Percentiles rank a stretch among this genome's conserved stretches.
Evolutionary conservation across 805 yeast species (phyloP).

Genomic region (Zygosaccharomyces lentus): DNA sequence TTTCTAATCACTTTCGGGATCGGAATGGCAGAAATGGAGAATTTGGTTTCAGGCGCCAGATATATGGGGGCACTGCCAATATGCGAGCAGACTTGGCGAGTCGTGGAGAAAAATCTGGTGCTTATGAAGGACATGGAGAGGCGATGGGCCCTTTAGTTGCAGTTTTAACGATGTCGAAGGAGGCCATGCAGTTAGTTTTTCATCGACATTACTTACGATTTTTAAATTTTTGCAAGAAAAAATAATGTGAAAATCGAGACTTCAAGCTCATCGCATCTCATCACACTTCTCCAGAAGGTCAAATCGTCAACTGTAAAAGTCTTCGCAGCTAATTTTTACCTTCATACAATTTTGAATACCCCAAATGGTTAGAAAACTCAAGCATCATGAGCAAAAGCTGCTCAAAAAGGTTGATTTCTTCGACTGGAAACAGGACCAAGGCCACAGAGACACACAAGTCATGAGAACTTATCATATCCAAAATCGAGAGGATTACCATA

Average conservation of each 20-base stretch:
- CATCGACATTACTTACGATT: background rate
- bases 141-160: background rate
- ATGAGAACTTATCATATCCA: constrained; percentile 93
- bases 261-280: constrained; percentile 19
- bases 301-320: background rate
- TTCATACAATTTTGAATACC: too few relatives aligned
- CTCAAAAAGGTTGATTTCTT: constrained; percentile 93
- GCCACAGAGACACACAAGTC: constrained; percentile 93
- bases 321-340: background rate
- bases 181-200: background rate
- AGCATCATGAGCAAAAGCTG: constrained; percentile 92
- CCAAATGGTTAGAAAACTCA: constrained; percentile 77
- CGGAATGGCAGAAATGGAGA: constrained; percentile 40
- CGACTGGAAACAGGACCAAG: constrained; percentile 95
- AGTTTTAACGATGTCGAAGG: background rate
- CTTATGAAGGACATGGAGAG: constrained; percentile 8
- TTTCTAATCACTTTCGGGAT: constrained; percentile 59
- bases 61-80: constrained; percentile 78
- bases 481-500: constrained; percentile 92
- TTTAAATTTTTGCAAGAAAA: background rate
- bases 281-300: background rate
- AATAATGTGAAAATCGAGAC: background rate
- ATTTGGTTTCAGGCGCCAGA: constrained; percentile 54
- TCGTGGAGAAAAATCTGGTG: constrained; percentile 36
- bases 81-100: constrained; percentile 46